Conservation (phyloP, 768 basidiomycete species). For the Tephrocybe sp. region DNA sequence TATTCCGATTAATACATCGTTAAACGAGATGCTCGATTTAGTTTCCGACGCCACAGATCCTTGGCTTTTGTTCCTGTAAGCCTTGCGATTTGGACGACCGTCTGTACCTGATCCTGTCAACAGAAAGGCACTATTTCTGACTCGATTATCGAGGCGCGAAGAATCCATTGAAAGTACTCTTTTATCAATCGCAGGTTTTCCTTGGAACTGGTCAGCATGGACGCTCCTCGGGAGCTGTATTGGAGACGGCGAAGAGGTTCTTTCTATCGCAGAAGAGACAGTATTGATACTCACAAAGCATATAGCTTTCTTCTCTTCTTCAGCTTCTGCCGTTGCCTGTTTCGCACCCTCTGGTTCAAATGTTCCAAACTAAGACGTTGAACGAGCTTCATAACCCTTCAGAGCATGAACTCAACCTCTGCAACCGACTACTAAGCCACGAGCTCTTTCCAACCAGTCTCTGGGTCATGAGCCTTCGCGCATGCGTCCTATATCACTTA, state of each 20-base stretch:
- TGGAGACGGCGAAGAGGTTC: constrained; percentile 84
- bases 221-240: constrained; percentile 75
- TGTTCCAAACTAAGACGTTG: constrained; percentile 86
- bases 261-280: constrained; percentile 7
- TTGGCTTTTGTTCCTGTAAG: constrained; percentile 83
- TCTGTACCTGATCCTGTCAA: constrained; percentile 8
- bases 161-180: constrained; percentile 85
- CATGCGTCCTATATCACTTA: constrained; percentile 85
- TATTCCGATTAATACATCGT: constrained; percentile 58
- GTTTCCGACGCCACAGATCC: constrained; percentile 68
- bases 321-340: constrained; percentile 46
- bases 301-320: constrained; percentile 47
- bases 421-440: constrained; percentile 71
- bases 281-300: constrained; percentile 15
- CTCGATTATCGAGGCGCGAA: constrained; percentile 74
- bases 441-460: constrained; percentile 80
- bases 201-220: constrained; percentile 98
- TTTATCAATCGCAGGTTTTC: constrained; percentile 71
- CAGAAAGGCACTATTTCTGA: constrained; percentile 85
- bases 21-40: constrained; percentile 58
- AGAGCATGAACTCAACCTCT: constrained; percentile 79
- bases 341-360: constrained; percentile 51
- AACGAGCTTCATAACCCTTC: constrained; percentile 89
- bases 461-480: constrained; percentile 85
- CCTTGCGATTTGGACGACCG: constrained; percentile 3